Evolutionary conservation across 306 rosid genomes (phyloP).

Genomic region (Albizia julibrissin): DNA sequence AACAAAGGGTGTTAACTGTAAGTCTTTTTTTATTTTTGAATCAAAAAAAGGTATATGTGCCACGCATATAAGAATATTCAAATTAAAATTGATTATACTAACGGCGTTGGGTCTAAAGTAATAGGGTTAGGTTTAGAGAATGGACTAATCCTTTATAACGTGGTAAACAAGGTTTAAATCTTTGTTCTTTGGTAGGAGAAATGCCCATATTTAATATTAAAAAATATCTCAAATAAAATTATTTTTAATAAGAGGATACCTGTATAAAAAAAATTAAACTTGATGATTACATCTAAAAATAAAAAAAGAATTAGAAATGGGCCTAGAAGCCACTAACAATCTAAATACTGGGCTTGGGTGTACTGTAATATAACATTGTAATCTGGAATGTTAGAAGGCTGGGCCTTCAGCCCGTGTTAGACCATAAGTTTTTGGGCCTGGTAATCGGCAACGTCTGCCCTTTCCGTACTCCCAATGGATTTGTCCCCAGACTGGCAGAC

Average conservation of each 20-base stretch:
- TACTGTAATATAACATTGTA: background rate
- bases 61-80: too few species aligned
- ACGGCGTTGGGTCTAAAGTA: too few species aligned
- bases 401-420: background rate
- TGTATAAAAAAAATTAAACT: too few species aligned
- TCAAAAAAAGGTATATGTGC: background rate
- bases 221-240: too few species aligned
- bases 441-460: background rate
- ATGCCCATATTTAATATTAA: too few species aligned
- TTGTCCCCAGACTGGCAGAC: background rate
- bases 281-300: too few species aligned
- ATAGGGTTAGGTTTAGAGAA: too few species aligned
- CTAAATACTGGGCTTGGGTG: background rate
- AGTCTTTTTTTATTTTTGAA: background rate
- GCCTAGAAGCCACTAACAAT: background rate
- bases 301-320: background rate
- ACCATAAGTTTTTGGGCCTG: background rate
- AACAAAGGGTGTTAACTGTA: background rate
- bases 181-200: accelerated
- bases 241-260: too few species aligned
- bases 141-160: too few species aligned
- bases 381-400: background rate
- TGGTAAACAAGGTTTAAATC: too few species aligned
- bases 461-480: background rate
- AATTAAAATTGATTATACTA: too few species aligned